Evolutionary conservation across 225 moss, liverwort and hornwort genomes (phyloP).

Genomic region (Ulota crispa): DNA sequence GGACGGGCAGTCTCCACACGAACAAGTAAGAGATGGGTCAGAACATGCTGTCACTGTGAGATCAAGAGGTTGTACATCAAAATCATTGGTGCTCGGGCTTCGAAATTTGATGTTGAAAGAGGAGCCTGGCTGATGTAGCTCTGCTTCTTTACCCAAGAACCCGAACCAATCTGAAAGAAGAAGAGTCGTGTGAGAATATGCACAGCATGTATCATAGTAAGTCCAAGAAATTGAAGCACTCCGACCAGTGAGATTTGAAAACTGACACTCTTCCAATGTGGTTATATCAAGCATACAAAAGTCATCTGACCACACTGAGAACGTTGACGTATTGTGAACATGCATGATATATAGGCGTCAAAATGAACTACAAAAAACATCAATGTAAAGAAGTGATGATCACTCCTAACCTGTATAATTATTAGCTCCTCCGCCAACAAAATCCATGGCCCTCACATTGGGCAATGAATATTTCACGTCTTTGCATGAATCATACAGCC

Average conservation of each 20-base stretch:
- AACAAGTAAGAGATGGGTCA: conserved; percentile 84
- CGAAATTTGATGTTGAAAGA: conserved; percentile 77
- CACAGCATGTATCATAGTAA: not conserved
- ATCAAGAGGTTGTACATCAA: conserved; percentile 63
- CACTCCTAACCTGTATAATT: conserved; percentile 72
- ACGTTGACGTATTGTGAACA: not conserved
- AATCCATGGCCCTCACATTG: conserved; percentile 89
- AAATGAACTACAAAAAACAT: not conserved
- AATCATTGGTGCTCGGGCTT: conserved; percentile 40
- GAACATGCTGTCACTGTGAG: conserved; percentile 65
- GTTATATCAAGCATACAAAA: not conserved
- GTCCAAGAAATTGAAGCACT: conserved; percentile 4
- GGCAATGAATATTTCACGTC: conserved; percentile 87
- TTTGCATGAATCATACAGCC: conserved; percentile 87
- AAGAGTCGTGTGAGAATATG: conserved; percentile 4
- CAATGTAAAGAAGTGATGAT: not conserved
- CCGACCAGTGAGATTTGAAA: not conserved
- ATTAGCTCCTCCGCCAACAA: conserved; percentile 88
- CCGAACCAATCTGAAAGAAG: conserved; percentile 80
- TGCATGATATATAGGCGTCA: not conserved
- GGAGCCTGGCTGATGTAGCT: conserved; percentile 66
- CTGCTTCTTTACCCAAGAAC: conserved; percentile 84
- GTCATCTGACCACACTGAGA: not conserved
- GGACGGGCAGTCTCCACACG: conserved; percentile 94
- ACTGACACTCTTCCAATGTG: not conserved